Percentiles rank a stretch among this genome's conserved stretches.
Evolutionary conservation across 225 moss, liverwort and hornwort species (phyloP).

Genomic region (Antitrichia curtipendula): DNA sequence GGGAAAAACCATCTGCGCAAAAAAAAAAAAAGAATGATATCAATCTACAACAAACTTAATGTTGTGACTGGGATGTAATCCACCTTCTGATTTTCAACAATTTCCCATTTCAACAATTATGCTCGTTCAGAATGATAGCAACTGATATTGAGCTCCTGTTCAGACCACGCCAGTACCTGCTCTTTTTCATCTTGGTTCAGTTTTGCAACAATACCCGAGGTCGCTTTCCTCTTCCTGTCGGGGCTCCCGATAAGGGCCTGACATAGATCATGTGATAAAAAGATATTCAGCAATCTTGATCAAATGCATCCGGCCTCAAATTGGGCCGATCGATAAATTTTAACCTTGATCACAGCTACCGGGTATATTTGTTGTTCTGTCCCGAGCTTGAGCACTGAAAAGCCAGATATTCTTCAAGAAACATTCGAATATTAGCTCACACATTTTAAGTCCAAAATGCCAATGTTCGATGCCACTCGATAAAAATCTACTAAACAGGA

Average conservation of each 20-base stretch:
- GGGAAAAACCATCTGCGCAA: neutral
- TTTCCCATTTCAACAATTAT: neutral
- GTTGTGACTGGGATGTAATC: neutral
- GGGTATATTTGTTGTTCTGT: neutral
- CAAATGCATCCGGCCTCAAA: neutral
- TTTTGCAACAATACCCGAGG: neutral
- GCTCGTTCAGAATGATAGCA: neutral
- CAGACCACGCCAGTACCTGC: conserved; percentile 8
- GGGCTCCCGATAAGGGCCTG: conserved; percentile 7
- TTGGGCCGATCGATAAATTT: neutral
- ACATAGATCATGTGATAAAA: neutral
- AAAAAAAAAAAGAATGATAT: neutral
- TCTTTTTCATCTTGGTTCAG: conserved; percentile 12
- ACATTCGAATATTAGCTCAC: neutral
- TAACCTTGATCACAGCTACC: neutral
- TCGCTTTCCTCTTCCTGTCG: conserved; percentile 21
- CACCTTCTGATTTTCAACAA: neutral
- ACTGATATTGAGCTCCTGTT: neutral
- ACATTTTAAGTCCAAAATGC: neutral
- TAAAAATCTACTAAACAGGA: neutral
- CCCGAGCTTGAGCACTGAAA: neutral
- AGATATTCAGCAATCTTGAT: neutral
- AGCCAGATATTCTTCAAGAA: neutral
- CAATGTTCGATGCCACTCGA: neutral
- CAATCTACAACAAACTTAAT: neutral